Percentiles rank a stretch among this genome's conserved stretches.
Conservation (phyloP, 1,284 basidiomycete genomes). For the Cryptococcus sp. region DNA sequence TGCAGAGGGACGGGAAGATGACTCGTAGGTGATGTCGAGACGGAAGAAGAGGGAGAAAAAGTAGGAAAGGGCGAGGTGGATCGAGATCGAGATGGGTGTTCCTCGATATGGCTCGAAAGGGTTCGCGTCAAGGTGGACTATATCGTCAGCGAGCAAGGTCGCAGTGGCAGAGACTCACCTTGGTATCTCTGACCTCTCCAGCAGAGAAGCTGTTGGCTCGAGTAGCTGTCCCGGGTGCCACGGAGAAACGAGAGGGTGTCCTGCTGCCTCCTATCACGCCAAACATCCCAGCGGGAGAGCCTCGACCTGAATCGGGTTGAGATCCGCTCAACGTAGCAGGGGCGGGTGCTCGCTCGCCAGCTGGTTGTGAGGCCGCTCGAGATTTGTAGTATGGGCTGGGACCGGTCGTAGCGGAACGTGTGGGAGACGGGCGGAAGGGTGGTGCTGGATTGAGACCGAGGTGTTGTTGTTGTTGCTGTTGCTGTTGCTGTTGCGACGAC, state of each 20-base stretch:
- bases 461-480: too few relatives aligned
- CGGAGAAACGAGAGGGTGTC: constrained; percentile 21
- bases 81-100: constrained; percentile 31
- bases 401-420: constrained; percentile 19
- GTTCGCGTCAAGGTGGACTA: constrained; percentile 32
- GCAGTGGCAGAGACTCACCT: constrained; percentile 17
- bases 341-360: constrained; percentile 30
- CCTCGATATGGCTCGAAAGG: constrained; percentile 42
- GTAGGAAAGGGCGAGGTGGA: constrained; percentile 39
- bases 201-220: constrained; percentile 43
- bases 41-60: constrained; percentile 39
- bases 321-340: constrained; percentile 8
- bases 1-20: constrained; percentile 17
- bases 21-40: constrained; percentile 27
- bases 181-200: constrained; percentile 21
- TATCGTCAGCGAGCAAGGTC: constrained; percentile 11
- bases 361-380: constrained; percentile 38
- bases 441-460: background rate
- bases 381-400: constrained; percentile 26
- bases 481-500: too few relatives aligned
- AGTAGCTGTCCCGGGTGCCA: constrained; percentile 20
- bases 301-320: constrained; percentile 30
- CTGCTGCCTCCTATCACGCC: constrained; percentile 43
- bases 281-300: constrained; percentile 21
- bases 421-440: constrained; percentile 22